Evolutionary conservation across 192 early-diverging fungal species (phyloP), one percentile per base, ranked within the genome.

Genomic region (Linnemannia schmuckeri): DNA sequence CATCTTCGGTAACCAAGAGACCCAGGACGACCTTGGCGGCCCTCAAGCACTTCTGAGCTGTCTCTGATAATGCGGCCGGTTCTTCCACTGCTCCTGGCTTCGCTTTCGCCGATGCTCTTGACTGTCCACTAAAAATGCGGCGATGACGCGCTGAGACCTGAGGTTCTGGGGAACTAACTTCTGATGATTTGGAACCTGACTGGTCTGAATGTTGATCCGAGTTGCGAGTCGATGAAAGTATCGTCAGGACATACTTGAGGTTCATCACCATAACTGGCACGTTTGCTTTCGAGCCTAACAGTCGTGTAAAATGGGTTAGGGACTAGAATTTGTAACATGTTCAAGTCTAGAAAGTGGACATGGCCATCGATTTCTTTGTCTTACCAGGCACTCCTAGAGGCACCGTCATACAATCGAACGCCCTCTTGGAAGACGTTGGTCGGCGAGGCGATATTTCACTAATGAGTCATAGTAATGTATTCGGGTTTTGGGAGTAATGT

Each of bases 401-500:
- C 24, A 81, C 72, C 1, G 80, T 81, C 22, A 70, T 52, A 76
- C 85, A 87, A 42, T 87, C 85, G 42, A 81, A 87, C 13, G 85
- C 72, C n/a, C 72, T 49, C 33, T 78, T 81, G 0, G 80, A 81
- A 10, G 71, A 33, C 8, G 54, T 55, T 3, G 80, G 38, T 22
- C 87, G 90, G n/a, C 40, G 73, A 33, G 37, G 79, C 40, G 68
- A 54, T n/a, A 82, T 78, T 33, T 90, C 77, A 52, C 76, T 79
- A 72, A 75, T 5, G 44, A 81, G 72, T 22, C 72, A 33, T 54
- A 73, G 18, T 66, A 33, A 33, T 66, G 30, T 30, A 75, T 52
- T 61, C 40, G 44, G 66, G 44, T 49, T 17, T 3, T 79, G 30
- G 44, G 57, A 37, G 44, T 37, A 37, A 37, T 37, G 37, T 37